Conservation (phyloP, 257 asterid genomes). For the Solanum pennellii region DNA sequence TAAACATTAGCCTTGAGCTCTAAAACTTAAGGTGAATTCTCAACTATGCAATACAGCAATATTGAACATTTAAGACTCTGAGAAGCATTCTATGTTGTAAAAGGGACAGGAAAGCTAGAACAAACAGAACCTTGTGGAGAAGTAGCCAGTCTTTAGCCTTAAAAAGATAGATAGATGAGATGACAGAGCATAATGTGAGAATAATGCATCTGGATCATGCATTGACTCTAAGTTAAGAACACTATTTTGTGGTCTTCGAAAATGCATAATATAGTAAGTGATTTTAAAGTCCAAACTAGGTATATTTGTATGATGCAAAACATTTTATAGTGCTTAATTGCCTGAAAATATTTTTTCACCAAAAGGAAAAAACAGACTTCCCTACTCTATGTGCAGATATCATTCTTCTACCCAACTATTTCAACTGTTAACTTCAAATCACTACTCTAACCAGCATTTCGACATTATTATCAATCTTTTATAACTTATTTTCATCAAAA, state of each 20-base stretch:
- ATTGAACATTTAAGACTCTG: not conserved
- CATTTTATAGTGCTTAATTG: not conserved
- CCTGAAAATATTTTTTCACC: not conserved
- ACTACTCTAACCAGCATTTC: not conserved
- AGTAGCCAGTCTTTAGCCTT: not conserved
- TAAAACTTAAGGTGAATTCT: not conserved
- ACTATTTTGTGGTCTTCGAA: not conserved
- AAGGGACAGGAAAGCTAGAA: not conserved
- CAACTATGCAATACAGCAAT: not conserved
- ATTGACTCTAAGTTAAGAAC: not conserved
- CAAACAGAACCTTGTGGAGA: not conserved
- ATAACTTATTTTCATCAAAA: not conserved
- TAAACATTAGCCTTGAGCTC: not conserved
- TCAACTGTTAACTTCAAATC: not conserved
- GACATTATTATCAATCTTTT: not conserved
- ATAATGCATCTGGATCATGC: not conserved
- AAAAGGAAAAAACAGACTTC: not conserved
- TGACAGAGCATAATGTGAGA: not conserved
- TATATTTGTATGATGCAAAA: not conserved
- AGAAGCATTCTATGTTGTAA: not conserved
- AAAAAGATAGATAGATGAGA: not conserved
- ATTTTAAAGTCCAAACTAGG: not conserved
- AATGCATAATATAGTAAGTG: not conserved
- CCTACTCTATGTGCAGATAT: not conserved
- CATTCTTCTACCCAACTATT: not conserved